Evolutionary conservation across 1,284 basidiomycete species (phyloP), one percentile per base, ranked within the genome.

Genomic region (Naganishia cerealis): DNA sequence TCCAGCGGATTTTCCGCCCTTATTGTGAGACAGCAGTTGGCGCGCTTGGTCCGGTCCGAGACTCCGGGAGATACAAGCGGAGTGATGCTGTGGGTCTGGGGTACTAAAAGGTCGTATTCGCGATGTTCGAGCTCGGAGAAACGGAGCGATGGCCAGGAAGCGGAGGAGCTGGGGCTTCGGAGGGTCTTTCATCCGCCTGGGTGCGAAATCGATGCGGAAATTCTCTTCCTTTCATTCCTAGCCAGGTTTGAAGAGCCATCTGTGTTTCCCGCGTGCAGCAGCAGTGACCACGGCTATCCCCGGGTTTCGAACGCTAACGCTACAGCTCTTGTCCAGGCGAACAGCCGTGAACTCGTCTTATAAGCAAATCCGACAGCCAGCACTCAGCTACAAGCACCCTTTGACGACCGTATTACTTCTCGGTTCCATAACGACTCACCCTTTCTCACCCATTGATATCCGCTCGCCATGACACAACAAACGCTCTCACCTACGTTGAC

Each of bases 401-500:
- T 7, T 0, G 16, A n/a, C 16, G n/a, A n/a, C 43, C 16, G 43
- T 46, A 46, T 15, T 18, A 46, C 46, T 43, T n/a, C 18, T 21
- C 8, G 46, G n/a, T 9, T 21, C 8, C n/a, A 21, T 50, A 50
- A 10, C 46, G n/a, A n/a, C 6, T 24, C 21, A 9, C 29, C 40
- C 36, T 36, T 33, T n/a, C 57, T 58, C 65, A 62, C 10, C 36
- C 67, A 43, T 12, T n/a, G 9, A 21, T 50, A 50, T 15, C 24
- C 21, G 8, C 46, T 7, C n/a, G 68, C 26, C 48, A 55, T 67
- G 40, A 53, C 52, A 15, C 57, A 67, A 53, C 53, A 66, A 52
- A 38, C 59, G 40, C 48, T 67, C 67, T 55, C 57, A 74, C 75
- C 74, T 65, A 76, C 46, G 57, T 72, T 78, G 54, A 53, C 56